phyloP scores from a whole-genome alignment of 2,329 filamentous ascomycete species.

The Teratosphaeria epicoccoides region DNA sequence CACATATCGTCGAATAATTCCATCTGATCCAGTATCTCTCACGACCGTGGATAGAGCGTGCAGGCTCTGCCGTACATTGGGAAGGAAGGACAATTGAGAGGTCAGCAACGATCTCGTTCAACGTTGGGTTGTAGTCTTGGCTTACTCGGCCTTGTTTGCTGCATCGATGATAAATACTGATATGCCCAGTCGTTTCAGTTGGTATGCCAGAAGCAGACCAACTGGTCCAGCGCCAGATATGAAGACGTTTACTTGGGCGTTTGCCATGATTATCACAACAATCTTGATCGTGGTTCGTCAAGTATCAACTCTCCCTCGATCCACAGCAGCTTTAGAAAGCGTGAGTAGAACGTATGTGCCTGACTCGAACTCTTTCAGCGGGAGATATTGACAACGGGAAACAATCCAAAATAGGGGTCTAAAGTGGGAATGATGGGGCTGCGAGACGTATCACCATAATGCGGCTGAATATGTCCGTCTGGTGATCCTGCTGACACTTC shows the following conservation, averaged over 20 bases:
- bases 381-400: too few species aligned
- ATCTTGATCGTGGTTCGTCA: too few species aligned
- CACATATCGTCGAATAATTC: conserved; percentile 33
- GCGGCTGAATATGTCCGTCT: too few species aligned
- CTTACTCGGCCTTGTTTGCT: conserved; percentile 32
- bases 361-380: too few species aligned
- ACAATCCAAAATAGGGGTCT: too few species aligned
- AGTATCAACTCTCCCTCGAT: too few species aligned
- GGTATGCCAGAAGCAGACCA: conserved; percentile 35
- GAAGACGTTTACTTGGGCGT: conserved; percentile 6
- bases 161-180: conserved; percentile 41
- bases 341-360: too few species aligned
- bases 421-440: too few species aligned
- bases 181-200: conserved; percentile 33
- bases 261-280: background rate
- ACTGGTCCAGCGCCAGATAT: conserved; percentile 9
- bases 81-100: conserved; percentile 27
- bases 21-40: conserved; percentile 44
- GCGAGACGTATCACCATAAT: too few species aligned
- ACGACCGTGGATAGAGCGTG: conserved; percentile 42
- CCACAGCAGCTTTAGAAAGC: too few species aligned
- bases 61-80: conserved; percentile 42
- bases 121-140: background rate
- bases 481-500: too few species aligned
- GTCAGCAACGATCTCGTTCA: background rate